Conservation (phyloP, 805 yeast species). For the Lipomyces spencermartinsiae region DNA sequence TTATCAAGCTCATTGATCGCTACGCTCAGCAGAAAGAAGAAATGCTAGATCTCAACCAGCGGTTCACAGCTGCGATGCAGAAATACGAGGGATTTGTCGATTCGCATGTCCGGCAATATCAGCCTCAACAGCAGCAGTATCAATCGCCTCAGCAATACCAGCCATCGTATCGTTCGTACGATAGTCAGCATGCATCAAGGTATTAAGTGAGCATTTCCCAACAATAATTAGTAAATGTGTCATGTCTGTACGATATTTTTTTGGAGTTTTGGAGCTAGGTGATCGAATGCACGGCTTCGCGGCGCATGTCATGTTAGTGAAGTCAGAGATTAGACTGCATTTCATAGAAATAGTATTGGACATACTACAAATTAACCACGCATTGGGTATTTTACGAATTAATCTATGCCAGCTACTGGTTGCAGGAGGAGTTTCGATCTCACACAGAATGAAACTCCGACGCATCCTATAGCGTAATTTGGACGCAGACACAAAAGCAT, state of each 20-base stretch:
- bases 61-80: slow-evolving; percentile 70
- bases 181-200: background rate
- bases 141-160: slow-evolving; percentile 3
- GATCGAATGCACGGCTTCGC: background rate
- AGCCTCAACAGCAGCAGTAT: background rate
- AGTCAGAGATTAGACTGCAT: background rate
- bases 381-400: background rate
- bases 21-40: slow-evolving; percentile 81
- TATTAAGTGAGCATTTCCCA: background rate
- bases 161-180: background rate
- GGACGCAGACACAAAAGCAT: too few species aligned
- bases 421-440: background rate
- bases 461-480: too few species aligned
- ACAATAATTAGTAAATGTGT: background rate
- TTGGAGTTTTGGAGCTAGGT: background rate
- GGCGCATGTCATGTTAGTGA: background rate
- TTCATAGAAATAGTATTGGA: background rate
- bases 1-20: slow-evolving; percentile 78
- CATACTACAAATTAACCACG: background rate
- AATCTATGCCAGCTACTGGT: background rate
- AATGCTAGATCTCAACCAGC: slow-evolving; percentile 69
- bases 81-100: slow-evolving; percentile 74
- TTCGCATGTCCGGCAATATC: slow-evolving; percentile 45
- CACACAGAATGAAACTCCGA: too few species aligned
- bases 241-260: background rate